phyloP scores from a whole-genome alignment of 495 filamentous ascomycete species.

The Hypoxylon rickii region DNA sequence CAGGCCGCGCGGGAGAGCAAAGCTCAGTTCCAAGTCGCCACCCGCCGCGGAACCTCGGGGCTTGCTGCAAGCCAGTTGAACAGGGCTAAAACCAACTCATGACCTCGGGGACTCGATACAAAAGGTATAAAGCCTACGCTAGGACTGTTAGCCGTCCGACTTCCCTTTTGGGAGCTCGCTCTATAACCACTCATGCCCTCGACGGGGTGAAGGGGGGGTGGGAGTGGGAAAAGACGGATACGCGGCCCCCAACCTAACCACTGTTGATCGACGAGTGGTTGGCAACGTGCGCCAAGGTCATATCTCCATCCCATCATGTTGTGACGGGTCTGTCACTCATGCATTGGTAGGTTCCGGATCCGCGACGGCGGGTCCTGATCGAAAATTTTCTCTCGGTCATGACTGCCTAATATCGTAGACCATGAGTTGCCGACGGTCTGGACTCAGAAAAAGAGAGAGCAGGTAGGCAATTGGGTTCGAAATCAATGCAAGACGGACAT shows the following conservation, averaged over 20 bases:
- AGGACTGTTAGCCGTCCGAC: slow-evolving; percentile 11
- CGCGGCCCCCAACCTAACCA: slow-evolving; percentile 32
- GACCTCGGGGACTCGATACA: slow-evolving; percentile 10
- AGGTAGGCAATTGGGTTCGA: slow-evolving; percentile 3
- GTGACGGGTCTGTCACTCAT: slow-evolving; percentile 31
- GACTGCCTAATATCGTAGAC: not conserved
- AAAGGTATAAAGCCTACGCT: not conserved
- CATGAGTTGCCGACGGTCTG: slow-evolving; percentile 9
- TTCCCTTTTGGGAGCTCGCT: slow-evolving; percentile 3
- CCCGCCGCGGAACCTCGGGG: slow-evolving; percentile 22
- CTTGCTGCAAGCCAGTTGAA: slow-evolving; percentile 7
- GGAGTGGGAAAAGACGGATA: slow-evolving; percentile 9
- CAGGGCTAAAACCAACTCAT: slow-evolving; percentile 2
- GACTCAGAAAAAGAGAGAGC: slow-evolving; percentile 1
- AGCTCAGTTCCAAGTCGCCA: slow-evolving; percentile 1
- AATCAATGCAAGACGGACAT: slow-evolving; percentile 13
- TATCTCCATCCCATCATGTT: slow-evolving; percentile 22
- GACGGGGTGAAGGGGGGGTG: not conserved
- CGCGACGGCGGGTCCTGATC: slow-evolving; percentile 31
- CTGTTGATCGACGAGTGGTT: slow-evolving; percentile 22
- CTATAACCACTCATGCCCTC: not conserved
- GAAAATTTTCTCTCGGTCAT: slow-evolving; percentile 13
- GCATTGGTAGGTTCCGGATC: slow-evolving; percentile 35
- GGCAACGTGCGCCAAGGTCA: slow-evolving; percentile 33
- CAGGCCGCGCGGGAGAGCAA: slow-evolving; percentile 12